Conservation (phyloP, 2,329 filamentous ascomycete species). For the Diaporthe citri region DNA sequence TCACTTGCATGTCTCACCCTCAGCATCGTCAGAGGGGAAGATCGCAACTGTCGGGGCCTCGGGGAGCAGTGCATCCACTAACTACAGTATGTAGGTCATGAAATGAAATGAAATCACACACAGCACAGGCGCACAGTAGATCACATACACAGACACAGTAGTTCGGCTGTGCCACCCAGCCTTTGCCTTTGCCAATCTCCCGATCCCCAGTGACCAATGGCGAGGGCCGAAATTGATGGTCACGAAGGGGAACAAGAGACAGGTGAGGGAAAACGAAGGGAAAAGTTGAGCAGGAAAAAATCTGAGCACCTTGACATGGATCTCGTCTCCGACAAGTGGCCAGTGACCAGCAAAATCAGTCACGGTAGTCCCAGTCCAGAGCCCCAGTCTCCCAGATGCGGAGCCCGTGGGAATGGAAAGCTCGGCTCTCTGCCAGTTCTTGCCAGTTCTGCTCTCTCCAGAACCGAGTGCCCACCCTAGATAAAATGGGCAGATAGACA, state of each 20-base stretch:
- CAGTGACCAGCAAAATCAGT: background rate
- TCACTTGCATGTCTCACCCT: slow-evolving; percentile 22
- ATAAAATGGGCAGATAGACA: background rate
- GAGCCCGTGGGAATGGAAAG: background rate
- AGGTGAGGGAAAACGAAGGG: background rate
- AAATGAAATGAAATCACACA: slow-evolving; percentile 2
- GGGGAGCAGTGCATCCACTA: background rate
- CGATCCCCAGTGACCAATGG: background rate
- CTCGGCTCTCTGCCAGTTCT: slow-evolving; percentile 11
- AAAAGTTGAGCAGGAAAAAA: background rate
- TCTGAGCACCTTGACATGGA: slow-evolving; percentile 30
- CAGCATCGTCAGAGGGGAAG: background rate
- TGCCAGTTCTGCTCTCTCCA: background rate
- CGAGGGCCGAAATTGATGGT: background rate
- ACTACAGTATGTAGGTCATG: background rate
- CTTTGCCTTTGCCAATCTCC: slow-evolving; percentile 15
- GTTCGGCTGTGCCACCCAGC: slow-evolving; percentile 25
- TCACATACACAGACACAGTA: background rate
- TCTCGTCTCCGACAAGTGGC: background rate
- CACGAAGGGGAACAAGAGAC: background rate
- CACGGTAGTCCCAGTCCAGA: background rate
- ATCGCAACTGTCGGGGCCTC: background rate
- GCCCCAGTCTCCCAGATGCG: slow-evolving; percentile 1
- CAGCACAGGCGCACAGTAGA: background rate
- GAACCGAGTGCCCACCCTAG: background rate